phyloP scores from a whole-genome alignment of 139 green algal genomes.

The Deuterostichococcus epilithicus region DNA sequence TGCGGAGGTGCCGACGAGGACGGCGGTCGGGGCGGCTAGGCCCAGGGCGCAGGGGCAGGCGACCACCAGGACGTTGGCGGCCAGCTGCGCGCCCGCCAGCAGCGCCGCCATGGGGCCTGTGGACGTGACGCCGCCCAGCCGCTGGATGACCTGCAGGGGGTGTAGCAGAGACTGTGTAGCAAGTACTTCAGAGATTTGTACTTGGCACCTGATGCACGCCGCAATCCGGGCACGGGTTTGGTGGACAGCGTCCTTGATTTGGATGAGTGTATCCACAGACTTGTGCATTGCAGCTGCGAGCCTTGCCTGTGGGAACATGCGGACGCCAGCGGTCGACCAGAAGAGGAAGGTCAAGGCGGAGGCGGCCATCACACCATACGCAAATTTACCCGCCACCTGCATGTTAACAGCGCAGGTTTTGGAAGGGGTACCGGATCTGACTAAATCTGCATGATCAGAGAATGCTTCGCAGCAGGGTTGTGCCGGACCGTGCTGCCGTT shows the following conservation, averaged over 20 bases:
- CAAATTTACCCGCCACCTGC: conserved; percentile 68
- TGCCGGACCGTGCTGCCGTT: no score
- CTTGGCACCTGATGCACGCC: no score
- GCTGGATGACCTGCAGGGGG: conserved; percentile 29
- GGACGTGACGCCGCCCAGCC: not conserved
- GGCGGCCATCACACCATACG: conserved; percentile 74
- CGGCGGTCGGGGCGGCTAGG: conserved; percentile 86
- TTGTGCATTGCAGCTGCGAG: no score
- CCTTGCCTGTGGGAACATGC: conserved; percentile 66
- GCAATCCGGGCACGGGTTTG: no score
- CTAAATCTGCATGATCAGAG: no score
- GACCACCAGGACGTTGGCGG: conserved; percentile 89
- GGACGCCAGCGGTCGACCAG: conserved; percentile 58
- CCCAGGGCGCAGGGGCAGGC: conserved; percentile 92
- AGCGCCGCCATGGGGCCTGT: conserved; percentile 28
- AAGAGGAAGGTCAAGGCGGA: conserved; percentile 76
- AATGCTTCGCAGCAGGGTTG: no score
- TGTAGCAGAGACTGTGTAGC: not conserved
- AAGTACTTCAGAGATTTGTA: no score
- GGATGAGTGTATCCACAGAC: no score
- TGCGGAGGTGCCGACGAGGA: conserved; percentile 83
- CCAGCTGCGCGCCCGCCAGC: conserved; percentile 76
- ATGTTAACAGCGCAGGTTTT: not conserved
- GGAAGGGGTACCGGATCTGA: no score
- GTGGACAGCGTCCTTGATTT: no score